phyloP scores from a whole-genome alignment of 805 yeast species.

The Schwanniomyces vanrijiae region DNA sequence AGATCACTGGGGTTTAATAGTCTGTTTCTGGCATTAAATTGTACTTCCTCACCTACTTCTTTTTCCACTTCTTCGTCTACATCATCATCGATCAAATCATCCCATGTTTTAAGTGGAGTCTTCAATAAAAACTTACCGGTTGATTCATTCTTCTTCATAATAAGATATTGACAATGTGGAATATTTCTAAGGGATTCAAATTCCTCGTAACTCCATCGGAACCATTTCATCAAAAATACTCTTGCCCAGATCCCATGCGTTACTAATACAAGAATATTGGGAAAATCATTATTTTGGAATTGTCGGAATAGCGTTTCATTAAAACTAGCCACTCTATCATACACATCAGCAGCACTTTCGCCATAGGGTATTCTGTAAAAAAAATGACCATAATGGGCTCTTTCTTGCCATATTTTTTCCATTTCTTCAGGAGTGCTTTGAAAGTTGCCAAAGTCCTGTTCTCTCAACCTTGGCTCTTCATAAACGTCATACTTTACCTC shows the following conservation, averaged over 20 bases:
- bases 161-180: slow-evolving; percentile 79
- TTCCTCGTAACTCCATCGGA: slow-evolving; percentile 86
- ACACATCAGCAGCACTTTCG: slow-evolving; percentile 95
- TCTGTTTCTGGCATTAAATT: slow-evolving; percentile 36
- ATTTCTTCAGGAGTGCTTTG: slow-evolving; percentile 75
- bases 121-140: slow-evolving; percentile 54
- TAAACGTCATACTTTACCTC: slow-evolving; percentile 51
- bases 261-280: slow-evolving; percentile 80
- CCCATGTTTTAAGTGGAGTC: slow-evolving; percentile 73
- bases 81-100: slow-evolving; percentile 48
- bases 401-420: slow-evolving; percentile 78
- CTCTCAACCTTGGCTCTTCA: slow-evolving; percentile 91
- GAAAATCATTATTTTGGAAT: slow-evolving; percentile 66
- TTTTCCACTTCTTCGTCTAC: slow-evolving; percentile 36
- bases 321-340: slow-evolving; percentile 86
- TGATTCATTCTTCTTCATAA: slow-evolving; percentile 62
- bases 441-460: slow-evolving; percentile 94
- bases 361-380: slow-evolving; percentile 92
- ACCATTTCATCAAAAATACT: slow-evolving; percentile 93
- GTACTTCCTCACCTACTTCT: slow-evolving; percentile 37
- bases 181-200: slow-evolving; percentile 82
- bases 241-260: slow-evolving; percentile 95
- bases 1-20: slow-evolving; percentile 34
- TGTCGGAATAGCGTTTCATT: slow-evolving; percentile 85
- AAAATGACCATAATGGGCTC: slow-evolving; percentile 78